A percentile compares a stretch with the other conserved stretches of the same genome.
Conservation (phyloP, 352 stramenopile species). For the Peronospora farinosa region DNA sequence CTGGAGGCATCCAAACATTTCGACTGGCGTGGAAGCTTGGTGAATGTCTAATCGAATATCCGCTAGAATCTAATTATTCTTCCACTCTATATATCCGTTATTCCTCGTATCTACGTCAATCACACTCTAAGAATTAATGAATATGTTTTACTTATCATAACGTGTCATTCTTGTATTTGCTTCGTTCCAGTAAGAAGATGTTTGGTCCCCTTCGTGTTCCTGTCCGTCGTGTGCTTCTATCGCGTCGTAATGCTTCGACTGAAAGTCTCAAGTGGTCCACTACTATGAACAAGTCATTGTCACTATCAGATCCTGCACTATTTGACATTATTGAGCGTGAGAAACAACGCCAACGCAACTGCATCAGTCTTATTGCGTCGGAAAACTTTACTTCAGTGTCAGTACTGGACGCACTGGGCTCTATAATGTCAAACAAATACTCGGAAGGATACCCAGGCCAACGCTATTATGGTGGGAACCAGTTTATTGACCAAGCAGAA, state of each 20-base stretch:
- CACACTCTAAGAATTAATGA: too few relatives aligned
- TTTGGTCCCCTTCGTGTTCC: conserved; percentile 21
- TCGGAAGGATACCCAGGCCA: conserved; percentile 95
- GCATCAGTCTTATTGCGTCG: conserved; percentile 98
- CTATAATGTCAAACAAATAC: conserved; percentile 99
- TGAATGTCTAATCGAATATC: background rate
- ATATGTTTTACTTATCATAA: too few relatives aligned
- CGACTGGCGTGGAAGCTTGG: background rate
- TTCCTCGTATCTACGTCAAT: too few relatives aligned
- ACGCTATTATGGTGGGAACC: conserved; percentile 97
- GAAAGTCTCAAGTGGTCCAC: conserved; percentile 65
- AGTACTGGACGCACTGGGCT: conserved; percentile 97
- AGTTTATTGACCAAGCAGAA: conserved; percentile 99
- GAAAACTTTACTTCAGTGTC: conserved; percentile 99
- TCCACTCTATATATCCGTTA: background rate
- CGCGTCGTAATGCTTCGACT: conserved; percentile 41
- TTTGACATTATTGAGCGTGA: conserved; percentile 95
- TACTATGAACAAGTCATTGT: conserved; percentile 85
- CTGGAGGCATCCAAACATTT: conserved; percentile 20
- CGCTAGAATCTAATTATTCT: background rate
- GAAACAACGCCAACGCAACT: conserved; percentile 97
- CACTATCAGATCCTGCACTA: conserved; percentile 89
- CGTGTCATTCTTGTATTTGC: conserved; percentile 21
- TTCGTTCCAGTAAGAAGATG: conserved; percentile 18
- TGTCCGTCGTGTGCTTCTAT: conserved; percentile 14